Percentiles rank a stretch among this genome's conserved stretches.
These are phyloP conservation scores for Neurospora sp. DNA, from an alignment of 495 filamentous ascomycete genomes.

Conservation along the genomic window DNA sequence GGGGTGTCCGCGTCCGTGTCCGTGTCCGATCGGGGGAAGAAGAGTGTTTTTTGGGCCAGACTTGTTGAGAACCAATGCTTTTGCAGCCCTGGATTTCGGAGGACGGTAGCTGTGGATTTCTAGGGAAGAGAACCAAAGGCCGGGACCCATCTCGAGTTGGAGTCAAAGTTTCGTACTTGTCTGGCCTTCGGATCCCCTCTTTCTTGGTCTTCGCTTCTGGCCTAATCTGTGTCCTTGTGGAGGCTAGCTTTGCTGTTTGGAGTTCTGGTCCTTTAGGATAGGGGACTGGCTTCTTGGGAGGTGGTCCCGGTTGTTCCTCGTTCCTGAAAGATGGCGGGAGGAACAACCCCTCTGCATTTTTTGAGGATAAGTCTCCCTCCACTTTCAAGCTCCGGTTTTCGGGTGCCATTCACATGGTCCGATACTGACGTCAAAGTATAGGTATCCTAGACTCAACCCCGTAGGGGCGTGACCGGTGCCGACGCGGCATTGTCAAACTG, in stretches of 20 bases:
- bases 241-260: conserved; percentile 16
- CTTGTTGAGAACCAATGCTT: conserved; percentile 11
- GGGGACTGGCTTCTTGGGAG: conserved; percentile 29
- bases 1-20: neutral
- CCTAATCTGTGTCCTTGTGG: conserved; percentile 10
- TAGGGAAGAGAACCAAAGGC: conserved; percentile 7
- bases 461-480: neutral
- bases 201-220: conserved; percentile 9
- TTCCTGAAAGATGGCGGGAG: conserved; percentile 31
- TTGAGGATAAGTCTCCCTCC: conserved; percentile 52
- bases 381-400: neutral
- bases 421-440: neutral
- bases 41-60: neutral
- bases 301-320: conserved; percentile 33
- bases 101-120: conserved; percentile 5
- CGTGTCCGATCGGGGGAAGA: neutral
- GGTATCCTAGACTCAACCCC: neutral
- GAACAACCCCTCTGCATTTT: conserved; percentile 42
- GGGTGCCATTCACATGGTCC: neutral
- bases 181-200: conserved; percentile 29
- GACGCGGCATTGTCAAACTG: neutral
- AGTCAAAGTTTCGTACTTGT: conserved; percentile 94
- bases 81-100: neutral
- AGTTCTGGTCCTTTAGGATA: conserved; percentile 10
- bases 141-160: conserved; percentile 93